phyloP scores from a whole-genome alignment of 768 basidiomycete genomes.

The Rhodotorula graminis region DNA sequence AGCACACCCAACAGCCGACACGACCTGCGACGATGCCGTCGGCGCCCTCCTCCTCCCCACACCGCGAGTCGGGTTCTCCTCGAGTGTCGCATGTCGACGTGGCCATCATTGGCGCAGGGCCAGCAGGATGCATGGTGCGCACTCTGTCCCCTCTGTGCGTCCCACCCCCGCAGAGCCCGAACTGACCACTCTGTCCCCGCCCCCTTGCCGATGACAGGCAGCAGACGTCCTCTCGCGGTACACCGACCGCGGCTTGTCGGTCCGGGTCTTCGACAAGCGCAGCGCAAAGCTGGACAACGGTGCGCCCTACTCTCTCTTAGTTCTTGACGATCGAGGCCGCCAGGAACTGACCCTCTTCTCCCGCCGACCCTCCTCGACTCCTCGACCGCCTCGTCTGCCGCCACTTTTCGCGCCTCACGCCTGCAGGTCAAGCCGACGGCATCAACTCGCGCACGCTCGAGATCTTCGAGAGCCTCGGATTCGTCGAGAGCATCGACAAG shows the following conservation, averaged over 20 bases:
- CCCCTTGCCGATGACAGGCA: neutral
- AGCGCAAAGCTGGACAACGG: slow-evolving; percentile 38
- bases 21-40: no score
- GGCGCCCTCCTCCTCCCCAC: no score
- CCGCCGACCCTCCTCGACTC: no score
- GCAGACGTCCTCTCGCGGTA: slow-evolving; percentile 26
- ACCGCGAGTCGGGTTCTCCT: no score
- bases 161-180: neutral
- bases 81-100: neutral
- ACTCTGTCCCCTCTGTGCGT: no score
- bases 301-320: neutral
- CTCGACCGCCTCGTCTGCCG: no score
- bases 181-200: neutral
- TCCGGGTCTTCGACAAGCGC: slow-evolving; percentile 42
- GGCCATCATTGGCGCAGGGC: slow-evolving; percentile 29
- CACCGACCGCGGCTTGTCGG: slow-evolving; percentile 21
- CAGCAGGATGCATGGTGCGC: slow-evolving; percentile 38
- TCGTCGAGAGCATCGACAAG: slow-evolving; percentile 40
- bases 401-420: neutral
- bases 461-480: slow-evolving; percentile 40
- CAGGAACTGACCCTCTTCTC: no score
- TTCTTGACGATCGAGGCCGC: neutral
- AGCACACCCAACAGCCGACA: no score
- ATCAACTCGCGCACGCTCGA: slow-evolving; percentile 42
- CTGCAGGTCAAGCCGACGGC: slow-evolving; percentile 42